Conservation (phyloP, 148 eudicot species). For the Arbutus unedo region DNA sequence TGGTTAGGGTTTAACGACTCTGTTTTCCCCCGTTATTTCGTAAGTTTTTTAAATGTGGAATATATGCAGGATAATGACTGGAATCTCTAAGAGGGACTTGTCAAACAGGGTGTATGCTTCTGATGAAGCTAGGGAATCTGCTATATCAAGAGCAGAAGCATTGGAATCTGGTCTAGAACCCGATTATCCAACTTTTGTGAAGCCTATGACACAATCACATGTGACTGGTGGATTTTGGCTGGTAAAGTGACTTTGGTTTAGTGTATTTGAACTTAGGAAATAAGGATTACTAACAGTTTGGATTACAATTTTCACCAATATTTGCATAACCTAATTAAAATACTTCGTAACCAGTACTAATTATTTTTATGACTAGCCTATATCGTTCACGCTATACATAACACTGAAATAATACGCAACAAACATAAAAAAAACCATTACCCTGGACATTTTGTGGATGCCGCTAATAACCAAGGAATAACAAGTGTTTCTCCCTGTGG, state of each 20-base stretch:
- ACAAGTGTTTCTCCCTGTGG: no score
- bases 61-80: constrained; percentile 14
- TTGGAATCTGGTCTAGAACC: constrained; percentile 35
- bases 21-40: neutral
- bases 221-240: constrained; percentile 89
- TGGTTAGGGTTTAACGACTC: neutral
- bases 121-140: constrained; percentile 42
- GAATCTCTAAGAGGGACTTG: constrained; percentile 48
- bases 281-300: no score
- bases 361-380: no score
- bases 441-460: no score
- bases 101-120: constrained; percentile 56
- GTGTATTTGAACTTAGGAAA: neutral
- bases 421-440: no score
- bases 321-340: no score
- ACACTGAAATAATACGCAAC: no score
- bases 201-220: constrained; percentile 77
- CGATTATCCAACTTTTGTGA: constrained; percentile 46
- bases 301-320: no score
- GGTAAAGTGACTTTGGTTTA: constrained; percentile 36
- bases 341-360: no score
- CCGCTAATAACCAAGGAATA: no score
- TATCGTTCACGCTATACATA: no score
- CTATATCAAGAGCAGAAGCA: constrained; percentile 57
- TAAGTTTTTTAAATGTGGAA: neutral